Evolutionary conservation across 352 stramenopile species (phyloP), one percentile per base, ranked within the genome.

Genomic region (Phytopythium delawarense): DNA sequence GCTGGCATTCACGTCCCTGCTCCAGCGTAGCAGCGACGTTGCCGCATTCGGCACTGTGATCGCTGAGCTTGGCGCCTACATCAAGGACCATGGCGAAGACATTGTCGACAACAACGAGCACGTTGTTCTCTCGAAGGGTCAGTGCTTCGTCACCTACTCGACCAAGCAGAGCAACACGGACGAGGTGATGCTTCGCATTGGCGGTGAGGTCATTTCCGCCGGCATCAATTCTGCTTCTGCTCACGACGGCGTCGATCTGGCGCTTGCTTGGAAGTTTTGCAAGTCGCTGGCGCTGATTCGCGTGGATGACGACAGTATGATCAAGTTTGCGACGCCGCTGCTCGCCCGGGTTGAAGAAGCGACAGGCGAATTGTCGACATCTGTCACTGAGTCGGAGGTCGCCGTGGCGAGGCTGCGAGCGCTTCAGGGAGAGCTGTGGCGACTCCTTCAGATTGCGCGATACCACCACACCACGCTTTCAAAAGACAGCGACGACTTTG

Each of bases 231-330:
- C 53, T 35, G 53, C 15, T 37, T 30, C 21, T 16, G 37, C 45
- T 13, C n/a, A 66, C 0, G 23, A 67, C 18, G 55, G 35, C 0
- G 61, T 76, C 16, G 64, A 57, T 45, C 54, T 91, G 11, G 72
- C 78, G n/a, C n/a, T 82, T 32, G 74, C 69, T n/a, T 94, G 84
- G 84, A 89, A 90, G 61, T 79, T 87, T 35, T 85, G 73, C 53
- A 81, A 84, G 30, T 76, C 78, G 4, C 66, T 91, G 21, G 74
- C 83, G 21, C 45, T 87, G 13, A 45, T 92, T 20, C 70, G 74
- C 15, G 42, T 88, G 16, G 48, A 84, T 30, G 61, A 73, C 37
- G 57, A 58, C 12, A 71, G 85, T 30, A 30, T 88, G 30, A 65
- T 76, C 0, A 52, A 37, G 28, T 91, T 92, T 52, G 72, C 73